These are phyloP conservation scores for Hypericum androsaemum DNA, from an alignment of 345 rosid species.

Conservation along the genomic window DNA sequence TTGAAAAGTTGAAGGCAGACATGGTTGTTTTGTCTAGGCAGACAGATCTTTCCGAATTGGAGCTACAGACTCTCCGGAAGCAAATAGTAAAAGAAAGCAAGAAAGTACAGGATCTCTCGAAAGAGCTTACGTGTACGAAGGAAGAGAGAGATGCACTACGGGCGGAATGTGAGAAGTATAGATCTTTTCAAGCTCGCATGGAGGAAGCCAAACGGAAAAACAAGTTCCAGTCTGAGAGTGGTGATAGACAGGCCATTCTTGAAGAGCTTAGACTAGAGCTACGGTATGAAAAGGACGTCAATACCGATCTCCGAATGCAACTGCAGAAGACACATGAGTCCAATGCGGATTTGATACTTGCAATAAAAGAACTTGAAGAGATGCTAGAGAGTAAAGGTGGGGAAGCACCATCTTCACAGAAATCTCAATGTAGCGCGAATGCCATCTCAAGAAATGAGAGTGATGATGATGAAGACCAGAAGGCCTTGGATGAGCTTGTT, in stretches of 20 bases:
- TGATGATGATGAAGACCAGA: conserved; percentile 77
- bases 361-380: conserved; percentile 71
- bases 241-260: conserved; percentile 47
- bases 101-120: conserved; percentile 70
- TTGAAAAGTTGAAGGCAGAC: conserved; percentile 64
- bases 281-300: conserved; percentile 58
- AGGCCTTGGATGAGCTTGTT: conserved; percentile 73
- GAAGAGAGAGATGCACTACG: conserved; percentile 57
- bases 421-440: conserved; percentile 21
- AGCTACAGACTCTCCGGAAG: conserved; percentile 72
- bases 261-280: conserved; percentile 74
- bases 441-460: conserved; percentile 28
- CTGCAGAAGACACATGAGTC: conserved; percentile 84
- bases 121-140: conserved; percentile 50
- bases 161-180: conserved; percentile 49
- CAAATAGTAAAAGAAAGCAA: conserved; percentile 79
- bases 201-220: conserved; percentile 37
- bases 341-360: conserved; percentile 79
- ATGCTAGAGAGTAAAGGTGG: conserved; percentile 53
- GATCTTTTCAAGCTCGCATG: conserved; percentile 32
- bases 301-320: conserved; percentile 59
- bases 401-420: conserved; percentile 28
- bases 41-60: conserved; percentile 70
- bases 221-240: conserved; percentile 43
- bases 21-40: conserved; percentile 53